Evolutionary conservation across 352 stramenopile genomes (phyloP).

Genomic region (Globisporangium canariense): DNA sequence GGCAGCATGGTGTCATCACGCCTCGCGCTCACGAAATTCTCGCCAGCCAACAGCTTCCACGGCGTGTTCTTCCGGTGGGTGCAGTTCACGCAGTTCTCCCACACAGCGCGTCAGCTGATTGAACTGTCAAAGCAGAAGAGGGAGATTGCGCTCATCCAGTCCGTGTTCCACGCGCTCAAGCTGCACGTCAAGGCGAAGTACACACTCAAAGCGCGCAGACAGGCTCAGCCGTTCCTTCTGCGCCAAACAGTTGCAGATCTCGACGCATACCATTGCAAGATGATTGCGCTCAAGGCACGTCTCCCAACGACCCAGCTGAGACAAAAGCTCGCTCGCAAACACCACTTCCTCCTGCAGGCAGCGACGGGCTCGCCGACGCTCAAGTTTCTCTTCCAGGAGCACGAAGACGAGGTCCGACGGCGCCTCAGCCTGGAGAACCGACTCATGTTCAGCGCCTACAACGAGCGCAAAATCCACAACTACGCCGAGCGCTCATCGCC

Average conservation of each 20-base stretch:
- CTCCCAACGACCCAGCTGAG: conserved; percentile 31
- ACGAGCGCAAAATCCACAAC: conserved; percentile 62
- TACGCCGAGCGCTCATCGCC: conserved; percentile 54
- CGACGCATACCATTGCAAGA: conserved; percentile 46
- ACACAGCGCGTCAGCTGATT: conserved; percentile 22
- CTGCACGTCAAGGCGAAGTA: conserved; percentile 44
- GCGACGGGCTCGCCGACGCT: conserved; percentile 57
- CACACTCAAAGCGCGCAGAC: conserved; percentile 25
- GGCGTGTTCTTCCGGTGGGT: conserved; percentile 57
- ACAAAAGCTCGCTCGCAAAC: conserved; percentile 23
- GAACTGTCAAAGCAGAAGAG: conserved; percentile 27
- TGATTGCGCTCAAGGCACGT: conserved; percentile 30
- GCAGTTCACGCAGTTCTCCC: conserved; percentile 45
- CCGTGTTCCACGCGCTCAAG: conserved; percentile 40
- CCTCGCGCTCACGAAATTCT: conserved; percentile 37
- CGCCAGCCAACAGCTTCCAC: conserved; percentile 40
- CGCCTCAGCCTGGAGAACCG: conserved; percentile 66
- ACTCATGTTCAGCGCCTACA: conserved; percentile 70
- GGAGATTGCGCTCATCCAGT: conserved; percentile 32
- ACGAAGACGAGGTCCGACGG: conserved; percentile 54
- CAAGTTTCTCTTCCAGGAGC: conserved; percentile 66
- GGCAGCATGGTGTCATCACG: conserved; percentile 26
- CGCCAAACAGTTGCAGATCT: conserved; percentile 41
- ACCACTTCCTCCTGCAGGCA: conserved; percentile 26
- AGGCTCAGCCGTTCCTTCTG: conserved; percentile 32